phyloP scores from a whole-genome alignment of 2,329 filamentous ascomycete species.

The Lojkania enalia region DNA sequence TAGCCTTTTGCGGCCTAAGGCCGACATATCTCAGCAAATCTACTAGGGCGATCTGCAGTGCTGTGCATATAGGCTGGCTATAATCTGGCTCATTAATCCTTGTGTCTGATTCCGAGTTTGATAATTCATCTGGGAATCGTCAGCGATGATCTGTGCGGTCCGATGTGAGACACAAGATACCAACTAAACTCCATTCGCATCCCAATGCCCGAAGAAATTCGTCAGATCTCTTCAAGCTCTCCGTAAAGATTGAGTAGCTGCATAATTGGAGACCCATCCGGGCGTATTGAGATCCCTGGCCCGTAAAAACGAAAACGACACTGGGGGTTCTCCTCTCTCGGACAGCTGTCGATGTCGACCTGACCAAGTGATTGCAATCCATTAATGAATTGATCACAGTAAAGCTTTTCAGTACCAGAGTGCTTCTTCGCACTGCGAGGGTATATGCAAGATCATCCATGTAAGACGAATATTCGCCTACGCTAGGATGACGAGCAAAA shows the following conservation, averaged over 20 bases:
- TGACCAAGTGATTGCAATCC: too few species aligned
- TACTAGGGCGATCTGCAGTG: constrained; percentile 22
- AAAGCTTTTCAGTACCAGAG: neutral
- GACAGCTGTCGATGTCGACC: neutral
- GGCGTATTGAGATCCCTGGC: constrained; percentile 36
- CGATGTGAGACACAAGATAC: neutral
- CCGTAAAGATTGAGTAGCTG: constrained; percentile 14
- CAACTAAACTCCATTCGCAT: constrained; percentile 17
- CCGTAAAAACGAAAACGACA: constrained; percentile 32
- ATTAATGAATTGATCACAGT: too few species aligned
- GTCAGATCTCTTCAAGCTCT: constrained; percentile 15
- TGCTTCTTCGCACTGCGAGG: neutral
- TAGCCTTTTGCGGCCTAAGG: constrained; percentile 11
- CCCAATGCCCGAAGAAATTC: constrained; percentile 16
- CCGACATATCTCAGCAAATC: constrained; percentile 12
- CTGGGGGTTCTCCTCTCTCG: neutral
- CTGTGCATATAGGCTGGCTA: constrained; percentile 19
- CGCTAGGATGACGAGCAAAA: neutral
- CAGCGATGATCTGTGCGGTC: neutral
- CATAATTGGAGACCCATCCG: constrained; percentile 30
- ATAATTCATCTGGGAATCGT: constrained; percentile 1
- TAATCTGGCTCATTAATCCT: constrained; percentile 8
- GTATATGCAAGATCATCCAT: constrained; percentile 5
- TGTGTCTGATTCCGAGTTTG: neutral
- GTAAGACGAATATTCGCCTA: neutral